Conservation (phyloP, 352 stramenopile species). For the Phytopythium helicoides region DNA sequence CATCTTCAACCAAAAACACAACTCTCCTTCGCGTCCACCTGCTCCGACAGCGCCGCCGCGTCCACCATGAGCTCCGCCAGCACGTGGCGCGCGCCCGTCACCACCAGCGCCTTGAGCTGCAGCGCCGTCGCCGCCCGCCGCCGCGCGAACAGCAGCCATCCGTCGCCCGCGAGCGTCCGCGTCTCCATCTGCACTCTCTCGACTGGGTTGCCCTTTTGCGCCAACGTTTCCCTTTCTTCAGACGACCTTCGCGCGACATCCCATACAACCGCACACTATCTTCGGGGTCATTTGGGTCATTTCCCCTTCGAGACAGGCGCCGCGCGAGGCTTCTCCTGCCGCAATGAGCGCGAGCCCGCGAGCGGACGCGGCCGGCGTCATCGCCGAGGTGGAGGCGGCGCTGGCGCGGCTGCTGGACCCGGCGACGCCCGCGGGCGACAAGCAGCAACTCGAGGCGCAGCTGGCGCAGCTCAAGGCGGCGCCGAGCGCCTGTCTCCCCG, state of each 20-base stretch:
- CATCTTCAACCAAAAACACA: neutral
- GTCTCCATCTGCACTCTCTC: constrained; percentile 31
- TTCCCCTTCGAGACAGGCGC: constrained; percentile 1
- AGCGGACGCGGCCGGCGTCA: constrained; percentile 18
- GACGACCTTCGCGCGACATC: constrained; percentile 6
- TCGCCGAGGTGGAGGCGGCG: constrained; percentile 61
- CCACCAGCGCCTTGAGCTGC: constrained; percentile 34
- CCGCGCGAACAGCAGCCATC: constrained; percentile 49
- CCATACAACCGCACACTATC: constrained; percentile 1
- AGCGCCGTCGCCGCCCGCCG: constrained; percentile 13
- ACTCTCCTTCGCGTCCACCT: constrained; percentile 16
- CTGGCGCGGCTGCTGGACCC: constrained; percentile 60
- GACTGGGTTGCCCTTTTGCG: too few species aligned
- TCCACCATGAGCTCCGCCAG: constrained; percentile 40
- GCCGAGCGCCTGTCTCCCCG: constrained; percentile 48
- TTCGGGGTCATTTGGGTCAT: too few species aligned
- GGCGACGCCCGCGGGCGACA: constrained; percentile 36
- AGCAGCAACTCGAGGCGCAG: constrained; percentile 55
- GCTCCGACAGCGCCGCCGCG: constrained; percentile 20
- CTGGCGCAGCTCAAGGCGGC: constrained; percentile 59
- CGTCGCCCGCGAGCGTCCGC: constrained; percentile 7
- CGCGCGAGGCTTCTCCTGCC: neutral
- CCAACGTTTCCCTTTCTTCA: constrained; percentile 5
- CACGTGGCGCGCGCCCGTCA: constrained; percentile 3
- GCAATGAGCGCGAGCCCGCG: constrained; percentile 10